Base-by-base conservation (phyloP, 495 filamentous ascomycete genomes). In the Lophiostoma macrostomum region DNA sequence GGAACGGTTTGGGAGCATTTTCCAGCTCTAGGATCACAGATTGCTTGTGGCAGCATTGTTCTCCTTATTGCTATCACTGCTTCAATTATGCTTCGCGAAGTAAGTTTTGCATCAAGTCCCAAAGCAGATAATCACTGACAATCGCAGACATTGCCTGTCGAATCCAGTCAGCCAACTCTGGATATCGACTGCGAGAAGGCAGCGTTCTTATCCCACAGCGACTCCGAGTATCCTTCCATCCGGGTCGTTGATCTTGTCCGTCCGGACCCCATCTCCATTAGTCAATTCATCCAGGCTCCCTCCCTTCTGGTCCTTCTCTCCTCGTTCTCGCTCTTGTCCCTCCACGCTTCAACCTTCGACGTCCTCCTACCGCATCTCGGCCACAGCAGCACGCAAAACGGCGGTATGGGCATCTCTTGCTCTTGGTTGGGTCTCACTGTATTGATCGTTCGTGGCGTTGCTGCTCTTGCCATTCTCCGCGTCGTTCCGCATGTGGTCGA, bases 311-410 rank as follows among this genome's bases (percentile, higher is more conserved):
- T 74, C 19, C 67, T 75, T 6, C 63, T 75, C 13, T 56, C 61
- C 18, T 74, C 73, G 5, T 75, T 70, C 57, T 72, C 69, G 28
- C 64, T 73, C 29, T 61, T 75, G 24, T 73, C 68, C 6, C 63
- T 75, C 20, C 73, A 75, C 51, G 68, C 73, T 2, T 67, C 73
- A 5, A 71, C 71, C 18, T 75, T 74, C 51, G 73, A 75, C 38
- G 63, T 68, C 7, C 64, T 75, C 5, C 66, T 75, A 1, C 73
- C 73, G 0, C 71, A 74, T 39, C 63, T 75, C 40, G 69, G 73
- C 45, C 74, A 74, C 55, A 69, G 65, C 28, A 65, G 64, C 37
- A 69, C 68, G 27, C 56, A 65, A 23, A 60, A 71, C 22, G 72
- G 71, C 48, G 73, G 73, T 19, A 67, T 74, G 38, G 73, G 73